A percentile compares a stretch with the other conserved stretches of the same genome.
Evolutionary conservation across 140 eudicot species (phyloP).

Genomic region (Bidens hawaiensis): DNA sequence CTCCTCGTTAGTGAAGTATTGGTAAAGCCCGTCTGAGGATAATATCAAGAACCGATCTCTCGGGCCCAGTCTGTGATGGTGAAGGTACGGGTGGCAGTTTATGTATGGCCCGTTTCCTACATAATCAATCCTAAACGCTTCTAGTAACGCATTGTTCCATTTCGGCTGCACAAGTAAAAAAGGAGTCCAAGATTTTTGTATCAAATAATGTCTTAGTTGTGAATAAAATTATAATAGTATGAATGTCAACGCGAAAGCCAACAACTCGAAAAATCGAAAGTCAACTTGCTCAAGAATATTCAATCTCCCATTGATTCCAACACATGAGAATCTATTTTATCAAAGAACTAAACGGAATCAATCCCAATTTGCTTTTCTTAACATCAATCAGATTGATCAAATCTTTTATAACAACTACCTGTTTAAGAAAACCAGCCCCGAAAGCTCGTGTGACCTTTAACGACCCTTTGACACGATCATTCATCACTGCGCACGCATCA

Average conservation of each 20-base stretch:
- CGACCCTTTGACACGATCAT: constrained; percentile 95
- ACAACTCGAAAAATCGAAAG: constrained; percentile 25
- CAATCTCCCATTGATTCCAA: constrained; percentile 18
- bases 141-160: constrained; percentile 92
- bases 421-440: constrained; percentile 97
- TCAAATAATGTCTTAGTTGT: constrained; percentile 2
- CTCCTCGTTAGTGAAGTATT: constrained; percentile 91
- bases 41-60: constrained; percentile 78
- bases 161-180: constrained; percentile 59
- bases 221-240: constrained; percentile 18
- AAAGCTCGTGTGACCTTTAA: constrained; percentile 94
- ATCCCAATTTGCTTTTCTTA: constrained; percentile 19
- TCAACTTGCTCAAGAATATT: constrained; percentile 17
- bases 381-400: neutral
- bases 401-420: constrained; percentile 45
- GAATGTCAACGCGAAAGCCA: constrained; percentile 9
- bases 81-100: constrained; percentile 64
- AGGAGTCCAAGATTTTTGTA: constrained; percentile 7
- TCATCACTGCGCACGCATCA: constrained; percentile 61
- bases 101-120: constrained; percentile 70
- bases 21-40: too few relatives aligned
- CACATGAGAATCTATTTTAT: constrained; percentile 42
- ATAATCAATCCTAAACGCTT: constrained; percentile 82
- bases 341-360: constrained; percentile 27
- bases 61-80: constrained; percentile 82